Percentiles rank a stretch among this genome's conserved stretches.
Evolutionary conservation across 2,329 filamentous ascomycete species (phyloP).

Genomic region (Thielaviopsis euricoi): DNA sequence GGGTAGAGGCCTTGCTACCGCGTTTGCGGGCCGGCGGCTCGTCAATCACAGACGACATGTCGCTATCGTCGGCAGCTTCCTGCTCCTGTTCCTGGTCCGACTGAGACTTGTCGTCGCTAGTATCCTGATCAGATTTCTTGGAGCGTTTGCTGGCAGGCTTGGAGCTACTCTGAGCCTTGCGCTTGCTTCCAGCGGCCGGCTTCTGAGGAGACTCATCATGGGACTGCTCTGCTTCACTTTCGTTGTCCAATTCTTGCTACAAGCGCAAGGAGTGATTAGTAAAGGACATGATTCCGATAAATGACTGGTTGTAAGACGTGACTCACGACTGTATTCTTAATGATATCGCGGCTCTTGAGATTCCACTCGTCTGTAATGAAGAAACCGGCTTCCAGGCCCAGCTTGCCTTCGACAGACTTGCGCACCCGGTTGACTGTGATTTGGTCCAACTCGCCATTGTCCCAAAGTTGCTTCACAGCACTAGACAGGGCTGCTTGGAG

Average conservation of each 20-base stretch:
- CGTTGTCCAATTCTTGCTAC: constrained; percentile 4
- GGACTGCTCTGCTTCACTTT: background rate
- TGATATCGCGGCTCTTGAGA: constrained; percentile 38
- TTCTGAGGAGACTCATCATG: background rate
- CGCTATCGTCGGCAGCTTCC: constrained; percentile 23
- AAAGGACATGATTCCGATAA: too few relatives aligned
- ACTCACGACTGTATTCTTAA: constrained; percentile 38
- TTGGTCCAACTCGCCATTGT: constrained; percentile 23
- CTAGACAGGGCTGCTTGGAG: constrained; percentile 30
- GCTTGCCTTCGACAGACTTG: constrained; percentile 30
- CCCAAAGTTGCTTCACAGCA: constrained; percentile 30
- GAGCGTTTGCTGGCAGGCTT: constrained; percentile 8
- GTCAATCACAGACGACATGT: constrained; percentile 64
- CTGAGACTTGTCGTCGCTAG: constrained; percentile 13
- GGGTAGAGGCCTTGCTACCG: constrained; percentile 14
- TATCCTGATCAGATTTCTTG: constrained; percentile 11
- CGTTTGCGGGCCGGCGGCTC: constrained; percentile 39
- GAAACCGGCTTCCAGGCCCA: constrained; percentile 33
- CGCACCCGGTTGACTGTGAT: constrained; percentile 43
- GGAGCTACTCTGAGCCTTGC: constrained; percentile 18
- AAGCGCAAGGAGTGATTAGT: too few relatives aligned
- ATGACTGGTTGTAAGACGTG: background rate
- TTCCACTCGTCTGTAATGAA: constrained; percentile 38
- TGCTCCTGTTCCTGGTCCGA: constrained; percentile 22
- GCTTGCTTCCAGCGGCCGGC: constrained; percentile 16